Evolutionary conservation across 2,329 filamentous ascomycete genomes (phyloP), one percentile per base, ranked within the genome.

Genomic region (Fusarium sp.): DNA sequence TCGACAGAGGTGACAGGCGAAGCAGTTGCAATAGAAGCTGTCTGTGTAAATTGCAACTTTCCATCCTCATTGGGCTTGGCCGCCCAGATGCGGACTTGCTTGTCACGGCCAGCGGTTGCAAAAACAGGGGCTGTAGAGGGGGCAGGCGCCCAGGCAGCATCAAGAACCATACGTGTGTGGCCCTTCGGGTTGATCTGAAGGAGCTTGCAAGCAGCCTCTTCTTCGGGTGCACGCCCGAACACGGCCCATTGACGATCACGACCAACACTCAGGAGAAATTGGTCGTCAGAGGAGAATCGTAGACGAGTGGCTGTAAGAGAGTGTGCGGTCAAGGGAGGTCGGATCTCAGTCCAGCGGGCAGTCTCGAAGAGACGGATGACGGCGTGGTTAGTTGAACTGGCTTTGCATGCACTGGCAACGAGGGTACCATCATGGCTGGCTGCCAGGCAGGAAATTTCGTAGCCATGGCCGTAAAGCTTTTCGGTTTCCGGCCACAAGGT

Each of bases 391-490:
- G 95, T 85, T 2, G 94, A 97, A 77, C 91, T 97, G 20, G 96
- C 96, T 76, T 92, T 93, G 83, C 96, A 99, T 3, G 96, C 94
- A 55, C 94, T 98, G 32, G 96, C 96, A 16, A 99, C 86, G 23
- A 98, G 80, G 5, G 80, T 83, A 14, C 92, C 91, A 73, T 94
- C 90, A 75, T 92, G 88, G 75, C 89, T 93, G 10, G 91, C 87
- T 13, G 94, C 92, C 18, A 97, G 88, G 40, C 93, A 92, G 3
- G 93, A 97, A 51, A 99, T 95, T 80, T 99, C 96, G 81, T 98
- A 98, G 30, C 96, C 96, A 80, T 99, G 96, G 3, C 96, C 96
- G 80, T 99, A 99, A 2, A 99, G 87, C 82, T 99, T 99, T 80
- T 99, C 96, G 9, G 89, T 89, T 78, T 99, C 96, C 5, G 96